Evolutionary conservation across 2,329 filamentous ascomycete species (phyloP), one percentile per base, ranked within the genome.

Genomic region (Aspergillus pseudonomiae): DNA sequence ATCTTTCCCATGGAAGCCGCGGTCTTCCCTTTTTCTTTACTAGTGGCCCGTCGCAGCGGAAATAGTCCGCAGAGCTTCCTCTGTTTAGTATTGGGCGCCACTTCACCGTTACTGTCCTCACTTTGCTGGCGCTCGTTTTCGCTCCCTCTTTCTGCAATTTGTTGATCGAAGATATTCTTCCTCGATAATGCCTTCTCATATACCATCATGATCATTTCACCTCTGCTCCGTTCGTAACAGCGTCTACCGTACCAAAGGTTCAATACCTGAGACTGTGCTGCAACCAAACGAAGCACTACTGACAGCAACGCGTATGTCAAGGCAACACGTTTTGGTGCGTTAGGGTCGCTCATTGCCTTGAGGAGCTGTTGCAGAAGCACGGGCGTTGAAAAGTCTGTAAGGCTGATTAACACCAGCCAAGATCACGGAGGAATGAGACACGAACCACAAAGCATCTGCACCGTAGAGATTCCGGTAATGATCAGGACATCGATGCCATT

Each of bases 1-100:
- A 97, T 95, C 73, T 96, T 96, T 9, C 93, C 93, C 78, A 94
- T 94, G 0, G 91, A 93, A 0, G 93, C 92, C 2, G 90, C 86
- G 61, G 85, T 80, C 61, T 85, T 84, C 30, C 63, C 64, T 61
- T 75, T 75, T 52, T 72, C 65, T 39, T 66, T 73, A 57, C 62
- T 74, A 62, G 67, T 67, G 43, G 67, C 68, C 48, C 70, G 70
- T 63, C 70, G 72, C 11, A 60, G 57, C 57, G 43, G 62, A 43
- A 65, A 64, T 1, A 79, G 63, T 4, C 76, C 60, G 30, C 71
- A 74, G 60, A 66, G 65, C 11, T 74, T 70, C 14, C 67, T 68
- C 32, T 64, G 69, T 30, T 76, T 73, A 11, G 46, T 50, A 28
- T 76, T 73, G 4, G 28, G 16, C 39, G 63, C 61, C 32, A 61